These are phyloP conservation scores for Pseudocercospora macadamiae DNA, from an alignment of 2,329 filamentous ascomycete species.

Conservation along the genomic window DNA sequence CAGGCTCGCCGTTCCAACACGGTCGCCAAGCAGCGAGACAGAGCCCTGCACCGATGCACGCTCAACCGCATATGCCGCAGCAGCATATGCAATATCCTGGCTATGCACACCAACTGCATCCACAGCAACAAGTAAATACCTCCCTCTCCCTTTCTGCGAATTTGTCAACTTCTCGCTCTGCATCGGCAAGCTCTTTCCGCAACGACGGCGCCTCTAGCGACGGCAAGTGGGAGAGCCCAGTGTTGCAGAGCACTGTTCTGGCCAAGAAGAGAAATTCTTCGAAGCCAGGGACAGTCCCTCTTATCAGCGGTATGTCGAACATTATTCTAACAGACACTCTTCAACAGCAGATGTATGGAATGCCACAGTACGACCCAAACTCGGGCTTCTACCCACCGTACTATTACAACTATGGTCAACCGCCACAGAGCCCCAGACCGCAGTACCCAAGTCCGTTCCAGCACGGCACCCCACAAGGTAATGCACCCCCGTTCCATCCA, in stretches of 20 bases:
- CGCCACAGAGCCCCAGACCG: conserved; percentile 49
- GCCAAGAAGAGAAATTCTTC: conserved; percentile 5
- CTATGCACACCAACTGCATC: conserved; percentile 59
- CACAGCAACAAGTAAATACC: conserved; percentile 64
- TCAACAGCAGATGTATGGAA: conserved; percentile 63
- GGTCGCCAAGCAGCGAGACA: conserved; percentile 54
- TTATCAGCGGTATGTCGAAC: conserved; percentile 10
- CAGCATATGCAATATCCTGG: conserved; percentile 65
- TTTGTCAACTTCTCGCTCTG: conserved; percentile 19
- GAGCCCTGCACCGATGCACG: conserved; percentile 61
- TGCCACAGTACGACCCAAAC: conserved; percentile 55
- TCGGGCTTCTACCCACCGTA: conserved; percentile 48
- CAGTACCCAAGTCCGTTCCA: conserved; percentile 54
- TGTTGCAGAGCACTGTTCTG: conserved; percentile 16
- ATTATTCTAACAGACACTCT: conserved; percentile 43
- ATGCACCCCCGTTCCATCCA: conserved; percentile 61
- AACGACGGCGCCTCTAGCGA: conserved; percentile 19
- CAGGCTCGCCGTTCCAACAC: conserved; percentile 44
- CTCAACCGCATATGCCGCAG: conserved; percentile 67
- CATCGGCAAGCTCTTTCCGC: conserved; percentile 22
- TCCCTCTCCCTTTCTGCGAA: conserved; percentile 14
- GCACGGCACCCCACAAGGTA: conserved; percentile 49
- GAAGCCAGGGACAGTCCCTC: background rate
- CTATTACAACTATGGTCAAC: conserved; percentile 56
- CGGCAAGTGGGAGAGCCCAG: conserved; percentile 21